phyloP scores from a whole-genome alignment of 345 rosid genomes.

The Sisymbrium altissimum region DNA sequence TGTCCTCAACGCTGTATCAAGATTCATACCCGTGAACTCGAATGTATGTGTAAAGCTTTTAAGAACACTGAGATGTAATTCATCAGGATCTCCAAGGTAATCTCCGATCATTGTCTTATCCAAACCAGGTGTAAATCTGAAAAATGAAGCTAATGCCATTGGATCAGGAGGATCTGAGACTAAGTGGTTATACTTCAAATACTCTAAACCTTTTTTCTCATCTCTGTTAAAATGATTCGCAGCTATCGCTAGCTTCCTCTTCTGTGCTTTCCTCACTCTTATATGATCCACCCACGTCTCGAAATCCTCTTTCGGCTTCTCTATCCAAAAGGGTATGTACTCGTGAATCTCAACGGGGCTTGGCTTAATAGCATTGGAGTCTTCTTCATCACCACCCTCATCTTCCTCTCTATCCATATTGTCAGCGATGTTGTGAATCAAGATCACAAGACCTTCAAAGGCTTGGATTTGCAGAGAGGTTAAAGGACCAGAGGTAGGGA shows the following conservation, averaged over 20 bases:
- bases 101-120: conserved; percentile 78
- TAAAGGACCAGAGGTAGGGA: conserved; percentile 61
- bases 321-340: conserved; percentile 75
- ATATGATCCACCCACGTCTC: conserved; percentile 63
- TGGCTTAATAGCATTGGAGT: conserved; percentile 42
- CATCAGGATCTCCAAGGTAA: conserved; percentile 90
- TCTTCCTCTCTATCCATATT: conserved; percentile 54
- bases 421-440: conserved; percentile 77
- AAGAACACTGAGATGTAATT: conserved; percentile 63
- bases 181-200: conserved; percentile 55
- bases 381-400: conserved; percentile 28
- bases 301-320: conserved; percentile 49
- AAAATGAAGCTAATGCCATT: conserved; percentile 64
- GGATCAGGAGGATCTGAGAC: conserved; percentile 69
- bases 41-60: conserved; percentile 73
- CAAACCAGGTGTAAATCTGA: conserved; percentile 64
- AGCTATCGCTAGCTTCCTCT: conserved; percentile 64
- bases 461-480: conserved; percentile 76
- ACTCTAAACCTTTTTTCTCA: conserved; percentile 83
- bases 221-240: conserved; percentile 77
- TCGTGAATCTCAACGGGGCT: conserved; percentile 55
- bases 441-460: conserved; percentile 79
- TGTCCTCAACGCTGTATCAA: conserved; percentile 74
- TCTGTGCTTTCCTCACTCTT: conserved; percentile 69
- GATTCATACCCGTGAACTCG: conserved; percentile 73